Percentiles rank a stretch among this genome's conserved stretches.
Evolutionary conservation across 1,284 basidiomycete species (phyloP).

Genomic region (Grifola frondosa): DNA sequence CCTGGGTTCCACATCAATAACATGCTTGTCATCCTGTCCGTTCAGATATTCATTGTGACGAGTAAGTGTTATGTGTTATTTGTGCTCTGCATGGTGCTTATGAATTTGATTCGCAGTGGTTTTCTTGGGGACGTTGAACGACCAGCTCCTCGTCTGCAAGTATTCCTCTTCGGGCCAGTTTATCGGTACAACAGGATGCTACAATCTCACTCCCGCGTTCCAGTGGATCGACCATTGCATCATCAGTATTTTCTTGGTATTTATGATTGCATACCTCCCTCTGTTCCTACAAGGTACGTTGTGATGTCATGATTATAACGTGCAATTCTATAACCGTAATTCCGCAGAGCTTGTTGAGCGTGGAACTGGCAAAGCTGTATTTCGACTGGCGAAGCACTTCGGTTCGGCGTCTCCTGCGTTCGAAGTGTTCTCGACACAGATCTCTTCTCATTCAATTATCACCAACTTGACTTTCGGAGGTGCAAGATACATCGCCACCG

Average conservation of each 20-base stretch:
- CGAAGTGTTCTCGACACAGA: constrained; percentile 95
- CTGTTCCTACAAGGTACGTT: constrained; percentile 88
- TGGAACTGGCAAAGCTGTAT: constrained; percentile 84
- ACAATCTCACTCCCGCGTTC: constrained; percentile 87
- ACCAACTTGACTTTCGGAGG: constrained; percentile 95
- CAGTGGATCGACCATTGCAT: constrained; percentile 94
- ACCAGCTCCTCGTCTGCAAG: constrained; percentile 74
- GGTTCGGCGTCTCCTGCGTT: constrained; percentile 91
- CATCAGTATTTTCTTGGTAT: constrained; percentile 95
- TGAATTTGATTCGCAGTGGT: constrained; percentile 57
- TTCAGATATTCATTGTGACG: constrained; percentile 89
- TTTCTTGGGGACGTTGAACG: constrained; percentile 89
- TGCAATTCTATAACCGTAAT: constrained; percentile 18
- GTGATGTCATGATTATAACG: too few relatives aligned
- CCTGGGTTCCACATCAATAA: constrained; percentile 99
- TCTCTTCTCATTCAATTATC: constrained; percentile 93
- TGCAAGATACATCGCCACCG: constrained; percentile 97
- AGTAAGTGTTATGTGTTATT: constrained; percentile 47
- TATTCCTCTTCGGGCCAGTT: constrained; percentile 74
- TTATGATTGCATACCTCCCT: constrained; percentile 92
- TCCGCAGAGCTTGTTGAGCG: constrained; percentile 84
- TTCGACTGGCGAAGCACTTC: constrained; percentile 91
- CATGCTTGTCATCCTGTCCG: constrained; percentile 94
- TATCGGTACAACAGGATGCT: constrained; percentile 82
- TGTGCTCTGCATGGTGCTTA: constrained; percentile 7